Conservation (phyloP, 768 basidiomycete genomes). For the Crassisporium funariophilum region DNA sequence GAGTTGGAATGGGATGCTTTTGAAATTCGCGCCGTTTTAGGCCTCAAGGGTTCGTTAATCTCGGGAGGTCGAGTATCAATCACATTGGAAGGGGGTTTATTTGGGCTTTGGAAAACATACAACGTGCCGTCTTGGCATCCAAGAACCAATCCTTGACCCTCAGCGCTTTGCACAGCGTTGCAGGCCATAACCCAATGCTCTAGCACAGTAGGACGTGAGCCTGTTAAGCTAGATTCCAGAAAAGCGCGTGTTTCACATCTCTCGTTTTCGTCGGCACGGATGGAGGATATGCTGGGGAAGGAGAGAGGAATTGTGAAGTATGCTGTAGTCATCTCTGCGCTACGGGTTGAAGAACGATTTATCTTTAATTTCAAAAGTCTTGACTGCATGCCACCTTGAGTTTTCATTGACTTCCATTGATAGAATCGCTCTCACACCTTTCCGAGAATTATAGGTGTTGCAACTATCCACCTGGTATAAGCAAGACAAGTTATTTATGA, state of each 20-base stretch:
- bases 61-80: slow-evolving; percentile 16
- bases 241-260: slow-evolving; percentile 10
- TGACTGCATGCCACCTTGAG: too few species aligned
- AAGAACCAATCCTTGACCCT: slow-evolving; percentile 31
- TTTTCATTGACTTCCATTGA: too few species aligned
- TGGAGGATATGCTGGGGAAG: slow-evolving; percentile 28
- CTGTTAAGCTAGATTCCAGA: slow-evolving; percentile 35
- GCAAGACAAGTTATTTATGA: too few species aligned
- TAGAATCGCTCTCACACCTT: too few species aligned
- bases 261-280: slow-evolving; percentile 13
- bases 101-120: slow-evolving; percentile 39
- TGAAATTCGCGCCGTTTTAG: slow-evolving; percentile 22
- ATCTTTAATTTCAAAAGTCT: too few species aligned
- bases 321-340: too few species aligned
- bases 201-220: slow-evolving; percentile 32
- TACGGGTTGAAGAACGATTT: too few species aligned
- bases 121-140: slow-evolving; percentile 48
- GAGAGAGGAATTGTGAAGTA: slow-evolving; percentile 34
- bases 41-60: slow-evolving; percentile 17
- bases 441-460: too few species aligned
- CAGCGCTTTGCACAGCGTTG: slow-evolving; percentile 9
- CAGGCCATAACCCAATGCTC: slow-evolving; percentile 28
- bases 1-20: slow-evolving; percentile 30
- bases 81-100: slow-evolving; percentile 8
- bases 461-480: too few species aligned